Percentiles rank a stretch among this genome's conserved stretches.
Evolutionary conservation across 371 early-diverging fungal species (phyloP).

Genomic region (Thermomucor indicae-seudaticae): DNA sequence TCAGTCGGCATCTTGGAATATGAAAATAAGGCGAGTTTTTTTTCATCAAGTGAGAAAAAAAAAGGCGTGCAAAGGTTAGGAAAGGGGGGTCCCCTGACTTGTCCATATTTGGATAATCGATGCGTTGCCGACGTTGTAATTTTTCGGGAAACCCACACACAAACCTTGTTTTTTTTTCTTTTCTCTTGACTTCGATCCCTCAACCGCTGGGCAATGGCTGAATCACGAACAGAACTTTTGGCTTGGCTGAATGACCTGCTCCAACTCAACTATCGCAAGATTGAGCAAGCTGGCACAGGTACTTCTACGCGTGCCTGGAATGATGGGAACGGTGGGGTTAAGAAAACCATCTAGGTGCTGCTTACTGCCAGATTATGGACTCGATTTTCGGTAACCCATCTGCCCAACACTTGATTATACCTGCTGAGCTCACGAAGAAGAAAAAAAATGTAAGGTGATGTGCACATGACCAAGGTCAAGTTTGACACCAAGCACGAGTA

Average conservation of each 20-base stretch:
- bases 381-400: constrained; percentile 71
- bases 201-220: too few relatives aligned
- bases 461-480: constrained; percentile 81
- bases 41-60: too few relatives aligned
- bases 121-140: too few relatives aligned
- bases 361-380: constrained; percentile 90
- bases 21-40: too few relatives aligned
- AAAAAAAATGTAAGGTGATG: constrained; percentile 40
- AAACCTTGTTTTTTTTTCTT: background rate
- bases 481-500: constrained; percentile 90
- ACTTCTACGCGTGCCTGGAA: background rate
- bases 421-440: background rate
- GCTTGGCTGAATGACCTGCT: constrained; percentile 92
- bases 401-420: background rate
- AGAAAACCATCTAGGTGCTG: constrained; percentile 58
- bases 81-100: too few relatives aligned
- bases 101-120: too few relatives aligned
- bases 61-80: too few relatives aligned
- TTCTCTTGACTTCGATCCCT: too few relatives aligned
- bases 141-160: too few relatives aligned
- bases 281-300: constrained; percentile 94
- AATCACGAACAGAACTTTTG: constrained; percentile 83
- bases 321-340: background rate
- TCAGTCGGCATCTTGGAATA: too few relatives aligned
- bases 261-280: constrained; percentile 82